Evolutionary conservation across 2,329 filamentous ascomycete genomes (phyloP), one percentile per base, ranked within the genome.

Genomic region (Coniosporium tulheliwenetii): DNA sequence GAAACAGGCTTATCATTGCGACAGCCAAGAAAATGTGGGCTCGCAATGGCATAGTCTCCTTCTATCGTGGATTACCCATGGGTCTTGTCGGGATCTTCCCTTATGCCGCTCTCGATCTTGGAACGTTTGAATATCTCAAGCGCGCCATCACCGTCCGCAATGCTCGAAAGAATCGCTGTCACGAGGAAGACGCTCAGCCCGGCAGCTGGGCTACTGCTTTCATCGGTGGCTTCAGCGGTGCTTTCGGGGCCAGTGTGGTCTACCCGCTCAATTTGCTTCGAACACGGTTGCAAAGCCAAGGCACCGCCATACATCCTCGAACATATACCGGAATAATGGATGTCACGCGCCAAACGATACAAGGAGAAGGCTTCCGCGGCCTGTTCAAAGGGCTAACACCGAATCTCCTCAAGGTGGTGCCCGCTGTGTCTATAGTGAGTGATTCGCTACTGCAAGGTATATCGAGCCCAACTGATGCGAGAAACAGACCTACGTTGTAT

Each of bases 1-100:
- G 91, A 39, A 89, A 87, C 49, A 75, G 76, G 8, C 75, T 98
- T 30, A 84, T 98, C 46, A 64, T 78, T 26, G 77, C 81, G 38
- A 96, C 89, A 1, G 84, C 84, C 2, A 72, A 75, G 56, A 93
- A 86, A 58, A 94, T 98, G 81, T 85, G 79, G 68, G 72, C 70
- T 34, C 74, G 78, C 44, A 82, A 84, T 43, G 85, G 85, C 15
- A 49, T 87, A 26, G 68, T 74, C 30, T 72, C 83, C 5, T 89
- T 86, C 47, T 98, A 96, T 60, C 85, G 89, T 41, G 91, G 91
- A 34, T 72, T 98, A 30, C 87, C 86, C 0, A 91, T 96, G 75
- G 91, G 91, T 12, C 71, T 98, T 3, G 65, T 95, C 39, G 91
- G 91, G 57, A 95, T 96, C 78, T 98, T 98, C 53, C 91, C 91